Evolutionary conservation across 116 monocot genomes (phyloP), one percentile per base, ranked within the genome.

Genomic region (Trichopus zeylanicus): DNA sequence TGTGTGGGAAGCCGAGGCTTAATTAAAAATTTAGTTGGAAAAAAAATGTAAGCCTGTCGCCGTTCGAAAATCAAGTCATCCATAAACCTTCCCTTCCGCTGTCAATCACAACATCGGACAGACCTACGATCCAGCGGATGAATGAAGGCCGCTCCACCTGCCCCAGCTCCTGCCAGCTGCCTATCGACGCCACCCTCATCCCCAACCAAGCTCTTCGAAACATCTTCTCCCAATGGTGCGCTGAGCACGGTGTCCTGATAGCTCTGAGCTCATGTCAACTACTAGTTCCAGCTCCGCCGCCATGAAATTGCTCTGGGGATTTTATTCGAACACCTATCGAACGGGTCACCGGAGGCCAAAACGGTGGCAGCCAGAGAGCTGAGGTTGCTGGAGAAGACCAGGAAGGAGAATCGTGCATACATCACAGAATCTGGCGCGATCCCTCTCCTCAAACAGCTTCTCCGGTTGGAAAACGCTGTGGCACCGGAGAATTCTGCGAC

Each of bases 41-140:
- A n/a, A n/a, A n/a, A n/a, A n/a, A n/a, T n/a, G n/a, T n/a, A n/a
- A n/a, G n/a, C n/a, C n/a, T n/a, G n/a, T n/a, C n/a, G n/a, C n/a
- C n/a, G n/a, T n/a, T n/a, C n/a, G n/a, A n/a, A n/a, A n/a, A n/a
- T n/a, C n/a, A n/a, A n/a, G n/a, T n/a, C n/a, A n/a, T n/a, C n/a
- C n/a, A n/a, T n/a, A n/a, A n/a, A n/a, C n/a, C n/a, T n/a, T n/a
- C n/a, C n/a, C n/a, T n/a, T n/a, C n/a, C n/a, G n/a, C n/a, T n/a
- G n/a, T n/a, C n/a, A n/a, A n/a, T n/a, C n/a, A n/a, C n/a, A n/a
- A n/a, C 11, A 89, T 89, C 1, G 94, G 94, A 1, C 86, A 89
- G 73, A 94, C 94, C 13, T 94, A 94, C 47, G 89, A 94, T 54
- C 16, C 75, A 76, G 26, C 89, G 94, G 94, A 75, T 87, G 25